Percentiles rank a stretch among this genome's conserved stretches.
Conservation (phyloP, 2,329 filamentous ascomycete species). For the Fusarium mexicanum region DNA sequence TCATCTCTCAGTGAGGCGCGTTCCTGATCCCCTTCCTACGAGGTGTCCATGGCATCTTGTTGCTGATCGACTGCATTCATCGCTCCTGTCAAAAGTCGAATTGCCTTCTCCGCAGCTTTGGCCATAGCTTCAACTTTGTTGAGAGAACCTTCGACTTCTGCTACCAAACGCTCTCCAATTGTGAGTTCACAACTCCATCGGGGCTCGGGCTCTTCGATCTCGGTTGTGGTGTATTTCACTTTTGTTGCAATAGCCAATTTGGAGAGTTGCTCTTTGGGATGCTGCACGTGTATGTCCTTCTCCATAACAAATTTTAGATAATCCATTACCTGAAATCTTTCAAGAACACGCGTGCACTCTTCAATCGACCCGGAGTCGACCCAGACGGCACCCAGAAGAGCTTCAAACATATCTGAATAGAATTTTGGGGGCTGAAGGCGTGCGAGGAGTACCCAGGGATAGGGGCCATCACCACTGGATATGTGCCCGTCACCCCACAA, state of each 20-base stretch:
- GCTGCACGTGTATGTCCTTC: slow-evolving; percentile 64
- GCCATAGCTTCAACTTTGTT: slow-evolving; percentile 63
- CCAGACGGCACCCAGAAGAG: slow-evolving; percentile 82
- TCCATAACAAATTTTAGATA: slow-evolving; percentile 70
- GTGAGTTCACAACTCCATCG: slow-evolving; percentile 58
- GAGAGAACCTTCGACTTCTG: slow-evolving; percentile 56
- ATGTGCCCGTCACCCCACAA: slow-evolving; percentile 15
- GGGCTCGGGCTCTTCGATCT: slow-evolving; percentile 30
- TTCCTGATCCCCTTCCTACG: neutral
- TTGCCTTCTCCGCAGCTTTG: slow-evolving; percentile 63
- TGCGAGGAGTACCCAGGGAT: slow-evolving; percentile 81
- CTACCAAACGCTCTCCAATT: slow-evolving; percentile 59
- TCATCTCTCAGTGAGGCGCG: neutral
- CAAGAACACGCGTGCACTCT: slow-evolving; percentile 68
- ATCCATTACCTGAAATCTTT: slow-evolving; percentile 70
- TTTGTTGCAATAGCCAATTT: slow-evolving; percentile 61
- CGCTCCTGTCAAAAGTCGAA: slow-evolving; percentile 48
- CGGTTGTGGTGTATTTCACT: slow-evolving; percentile 63
- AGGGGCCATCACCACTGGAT: slow-evolving; percentile 49
- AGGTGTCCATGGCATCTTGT: neutral
- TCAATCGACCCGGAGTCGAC: slow-evolving; percentile 76
- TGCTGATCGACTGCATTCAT: neutral
- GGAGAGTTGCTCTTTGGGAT: slow-evolving; percentile 76
- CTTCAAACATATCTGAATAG: slow-evolving; percentile 85
- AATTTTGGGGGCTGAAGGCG: slow-evolving; percentile 77